Conservation (phyloP, 768 basidiomycete species). For the Phanerodontia chrysosporium region DNA sequence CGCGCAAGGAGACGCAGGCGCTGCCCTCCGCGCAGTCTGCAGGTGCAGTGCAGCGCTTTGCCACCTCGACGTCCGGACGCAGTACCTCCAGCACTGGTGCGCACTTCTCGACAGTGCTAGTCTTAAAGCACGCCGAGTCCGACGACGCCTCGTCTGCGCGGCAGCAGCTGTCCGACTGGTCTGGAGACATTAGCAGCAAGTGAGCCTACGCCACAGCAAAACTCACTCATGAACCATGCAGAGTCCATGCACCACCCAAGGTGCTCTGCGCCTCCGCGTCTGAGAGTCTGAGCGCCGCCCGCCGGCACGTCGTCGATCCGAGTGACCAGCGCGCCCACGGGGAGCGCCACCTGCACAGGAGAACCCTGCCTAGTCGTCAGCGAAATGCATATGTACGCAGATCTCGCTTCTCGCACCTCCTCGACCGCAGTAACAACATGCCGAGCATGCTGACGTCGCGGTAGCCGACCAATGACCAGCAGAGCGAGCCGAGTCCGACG, state of each 20-base stretch:
- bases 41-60: neutral
- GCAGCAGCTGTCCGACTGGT: neutral
- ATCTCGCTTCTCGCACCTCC: conserved; percentile 37
- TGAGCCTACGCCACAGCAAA: neutral
- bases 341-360: conserved; percentile 52
- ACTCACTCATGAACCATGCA: conserved; percentile 27
- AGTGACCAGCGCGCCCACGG: conserved; percentile 55
- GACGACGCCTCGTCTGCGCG: neutral
- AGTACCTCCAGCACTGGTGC: conserved; percentile 1
- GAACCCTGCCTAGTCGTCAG: conserved; percentile 43
- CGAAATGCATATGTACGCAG: neutral
- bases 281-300: conserved; percentile 28
- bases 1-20: neutral
- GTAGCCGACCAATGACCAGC: conserved; percentile 39
- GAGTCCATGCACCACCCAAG: conserved; percentile 62
- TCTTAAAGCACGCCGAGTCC: neutral
- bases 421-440: conserved; percentile 53
- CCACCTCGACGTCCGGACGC: neutral
- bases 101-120: neutral
- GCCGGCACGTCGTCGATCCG: conserved; percentile 61
- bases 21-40: conserved; percentile 1
- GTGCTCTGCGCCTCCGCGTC: neutral
- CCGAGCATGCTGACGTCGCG: conserved; percentile 47
- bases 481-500: conserved; percentile 11
- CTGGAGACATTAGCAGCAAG: neutral